Evolutionary conservation across 805 yeast genomes (phyloP).

Genomic region (Dipodascus geniculatus): DNA sequence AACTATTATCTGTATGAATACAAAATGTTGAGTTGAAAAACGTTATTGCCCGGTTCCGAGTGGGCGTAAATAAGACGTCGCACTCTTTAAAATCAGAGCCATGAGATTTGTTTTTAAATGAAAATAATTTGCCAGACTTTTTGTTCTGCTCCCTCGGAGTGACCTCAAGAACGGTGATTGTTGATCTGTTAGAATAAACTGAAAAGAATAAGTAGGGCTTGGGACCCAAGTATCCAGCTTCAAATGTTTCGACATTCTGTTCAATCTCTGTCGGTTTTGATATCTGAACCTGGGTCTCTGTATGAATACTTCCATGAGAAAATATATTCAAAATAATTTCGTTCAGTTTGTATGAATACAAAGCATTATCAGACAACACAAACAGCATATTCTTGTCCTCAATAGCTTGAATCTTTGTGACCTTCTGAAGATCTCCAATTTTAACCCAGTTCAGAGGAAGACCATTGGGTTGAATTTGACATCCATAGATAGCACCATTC

Average conservation of each 20-base stretch:
- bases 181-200: not conserved
- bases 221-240: not conserved
- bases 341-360: constrained; percentile 53
- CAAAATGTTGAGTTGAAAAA: constrained; percentile 57
- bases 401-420: constrained; percentile 50
- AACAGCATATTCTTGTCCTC: constrained; percentile 44
- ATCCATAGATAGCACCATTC: constrained; percentile 23
- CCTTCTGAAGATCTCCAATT: constrained; percentile 33
- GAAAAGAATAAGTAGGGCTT: not conserved
- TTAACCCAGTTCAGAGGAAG: not conserved
- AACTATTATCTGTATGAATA: constrained; percentile 54
- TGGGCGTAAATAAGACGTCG: constrained; percentile 16
- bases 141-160: not conserved
- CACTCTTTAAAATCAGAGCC: not conserved
- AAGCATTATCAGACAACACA: constrained; percentile 44
- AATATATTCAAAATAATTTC: constrained; percentile 32
- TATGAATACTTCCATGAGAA: constrained; percentile 1
- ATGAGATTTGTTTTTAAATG: not conserved
- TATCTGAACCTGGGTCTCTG: not conserved
- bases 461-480: constrained; percentile 18
- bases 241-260: constrained; percentile 1
- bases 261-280: not conserved
- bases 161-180: not conserved
- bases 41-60: constrained; percentile 49
- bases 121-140: not conserved